Evolutionary conservation across 305 asterid genomes (phyloP), one percentile per base, ranked within the genome.

Genomic region (Ilex paraguariensis): DNA sequence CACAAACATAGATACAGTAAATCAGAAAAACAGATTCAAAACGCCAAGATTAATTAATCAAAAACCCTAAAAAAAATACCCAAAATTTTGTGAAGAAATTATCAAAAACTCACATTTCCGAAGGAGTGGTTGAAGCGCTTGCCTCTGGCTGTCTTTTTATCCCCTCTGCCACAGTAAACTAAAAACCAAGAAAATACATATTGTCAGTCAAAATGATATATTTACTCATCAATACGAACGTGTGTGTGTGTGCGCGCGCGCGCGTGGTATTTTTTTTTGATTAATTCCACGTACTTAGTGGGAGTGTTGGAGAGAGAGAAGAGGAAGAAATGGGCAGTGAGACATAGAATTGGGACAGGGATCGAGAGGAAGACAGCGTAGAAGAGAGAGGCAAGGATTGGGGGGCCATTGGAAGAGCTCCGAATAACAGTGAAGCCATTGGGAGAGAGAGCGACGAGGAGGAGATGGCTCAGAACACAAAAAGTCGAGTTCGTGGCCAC

Each of bases 121-220:
- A 82, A 93, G 39, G 97, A 93, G 81, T 86, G 95, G 68, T 79
- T 87, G 81, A 93, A 93, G 14, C 98, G 94, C 84, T 93, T 93
- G 62, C 98, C 98, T 78, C 79, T 77, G 3, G 96, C 98, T 30
- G 97, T 93, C 79, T 90, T 93, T 83, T 74, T 86, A 71, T 93
- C 98, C 2, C 98, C 98, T 82, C 98, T 81, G 45, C 98, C 98
- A 67, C 97, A 93, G 65, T 81, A 79, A 74, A 90, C 98, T 87
- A 87, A 66, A 52, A 51, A 5, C n/a, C 62, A 54, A 62, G 50
- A 63, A 64, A 42, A 21, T 0, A 13, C 60, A 31, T 63, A 39
- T 15, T 16, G 2, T 39, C 21, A 56, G 14, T n/a, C 3, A 53
- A 15, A 56, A 4, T 54, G 13, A 51, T 31, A 40, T 15, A 13